Conservation (phyloP, 1,284 basidiomycete genomes). For the Cerioporus squamosus region DNA sequence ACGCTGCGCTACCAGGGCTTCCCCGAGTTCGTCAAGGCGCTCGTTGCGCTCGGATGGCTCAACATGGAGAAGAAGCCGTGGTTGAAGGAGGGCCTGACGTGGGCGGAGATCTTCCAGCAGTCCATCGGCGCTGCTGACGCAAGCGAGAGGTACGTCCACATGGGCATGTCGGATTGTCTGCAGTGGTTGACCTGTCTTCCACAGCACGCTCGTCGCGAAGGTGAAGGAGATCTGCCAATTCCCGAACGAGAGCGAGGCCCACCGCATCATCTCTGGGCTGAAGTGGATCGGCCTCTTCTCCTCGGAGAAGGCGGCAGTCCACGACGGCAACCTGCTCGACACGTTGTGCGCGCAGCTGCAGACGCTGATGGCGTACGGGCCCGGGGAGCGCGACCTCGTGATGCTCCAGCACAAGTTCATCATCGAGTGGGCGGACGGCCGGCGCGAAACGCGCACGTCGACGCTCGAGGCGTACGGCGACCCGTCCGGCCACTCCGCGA, state of each 20-base stretch:
- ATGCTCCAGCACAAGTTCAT: conserved; percentile 98
- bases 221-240: conserved; percentile 76
- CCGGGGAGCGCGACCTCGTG: conserved; percentile 93
- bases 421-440: conserved; percentile 84
- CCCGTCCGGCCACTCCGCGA: conserved; percentile 86
- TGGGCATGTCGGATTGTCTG: conserved; percentile 11
- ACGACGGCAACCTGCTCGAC: conserved; percentile 85
- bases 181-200: background rate
- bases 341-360: conserved; percentile 94
- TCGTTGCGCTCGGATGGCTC: conserved; percentile 91
- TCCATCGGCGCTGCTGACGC: conserved; percentile 76
- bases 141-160: conserved; percentile 64
- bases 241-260: conserved; percentile 69
- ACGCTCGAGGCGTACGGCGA: conserved; percentile 93
- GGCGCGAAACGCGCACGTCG: conserved; percentile 85
- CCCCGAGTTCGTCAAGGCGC: conserved; percentile 93
- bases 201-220: conserved; percentile 68
- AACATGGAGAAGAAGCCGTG: conserved; percentile 80
- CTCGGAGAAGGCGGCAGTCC: conserved; percentile 63
- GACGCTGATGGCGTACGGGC: conserved; percentile 89
- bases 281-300: conserved; percentile 96
- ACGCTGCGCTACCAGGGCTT: conserved; percentile 98
- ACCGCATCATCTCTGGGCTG: conserved; percentile 85
- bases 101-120: conserved; percentile 84
- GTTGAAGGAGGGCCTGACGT: conserved; percentile 76